Conservation (phyloP, 2,329 filamentous ascomycete species). For the Aspergillus puulaauensis region DNA sequence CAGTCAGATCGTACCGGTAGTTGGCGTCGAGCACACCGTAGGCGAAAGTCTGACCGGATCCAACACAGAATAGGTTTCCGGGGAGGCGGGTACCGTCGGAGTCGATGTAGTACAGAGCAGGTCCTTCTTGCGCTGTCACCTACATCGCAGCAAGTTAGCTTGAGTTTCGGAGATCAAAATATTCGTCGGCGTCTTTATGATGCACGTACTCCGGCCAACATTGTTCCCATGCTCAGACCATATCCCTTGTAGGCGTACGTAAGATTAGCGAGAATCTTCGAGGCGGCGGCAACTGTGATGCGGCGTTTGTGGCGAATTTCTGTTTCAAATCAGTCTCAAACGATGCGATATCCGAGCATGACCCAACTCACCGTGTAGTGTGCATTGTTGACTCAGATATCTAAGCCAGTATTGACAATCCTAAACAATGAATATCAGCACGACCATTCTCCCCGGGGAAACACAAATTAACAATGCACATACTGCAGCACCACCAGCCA, state of each 20-base stretch:
- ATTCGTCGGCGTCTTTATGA: neutral
- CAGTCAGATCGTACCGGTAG: slow-evolving; percentile 84
- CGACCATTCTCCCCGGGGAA: slow-evolving; percentile 9
- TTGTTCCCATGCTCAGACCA: slow-evolving; percentile 98
- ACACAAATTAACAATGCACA: slow-evolving; percentile 9
- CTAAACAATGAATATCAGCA: slow-evolving; percentile 38
- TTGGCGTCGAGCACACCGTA: slow-evolving; percentile 97
- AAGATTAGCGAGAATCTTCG: slow-evolving; percentile 97
- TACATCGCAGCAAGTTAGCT: slow-evolving; percentile 12
- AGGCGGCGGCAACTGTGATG: slow-evolving; percentile 94
- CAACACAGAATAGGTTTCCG: slow-evolving; percentile 97
- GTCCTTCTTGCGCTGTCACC: slow-evolving; percentile 76
- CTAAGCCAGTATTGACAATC: slow-evolving; percentile 99
- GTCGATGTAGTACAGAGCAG: slow-evolving; percentile 98
- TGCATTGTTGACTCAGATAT: slow-evolving; percentile 98
- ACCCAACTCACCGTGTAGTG: slow-evolving; percentile 69
- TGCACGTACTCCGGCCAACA: slow-evolving; percentile 90
- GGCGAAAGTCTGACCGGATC: slow-evolving; percentile 96
- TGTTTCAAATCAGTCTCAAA: slow-evolving; percentile 19
- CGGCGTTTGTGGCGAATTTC: slow-evolving; percentile 97
- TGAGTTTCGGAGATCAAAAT: neutral
- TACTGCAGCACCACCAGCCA: slow-evolving; percentile 95
- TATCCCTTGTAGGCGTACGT: slow-evolving; percentile 99
- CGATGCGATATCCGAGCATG: neutral
- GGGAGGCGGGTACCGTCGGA: slow-evolving; percentile 89